Percentiles rank a stretch among this genome's conserved stretches.
Evolutionary conservation across 2,329 filamentous ascomycete genomes (phyloP).

Genomic region (Amylocarpus encephaloides): DNA sequence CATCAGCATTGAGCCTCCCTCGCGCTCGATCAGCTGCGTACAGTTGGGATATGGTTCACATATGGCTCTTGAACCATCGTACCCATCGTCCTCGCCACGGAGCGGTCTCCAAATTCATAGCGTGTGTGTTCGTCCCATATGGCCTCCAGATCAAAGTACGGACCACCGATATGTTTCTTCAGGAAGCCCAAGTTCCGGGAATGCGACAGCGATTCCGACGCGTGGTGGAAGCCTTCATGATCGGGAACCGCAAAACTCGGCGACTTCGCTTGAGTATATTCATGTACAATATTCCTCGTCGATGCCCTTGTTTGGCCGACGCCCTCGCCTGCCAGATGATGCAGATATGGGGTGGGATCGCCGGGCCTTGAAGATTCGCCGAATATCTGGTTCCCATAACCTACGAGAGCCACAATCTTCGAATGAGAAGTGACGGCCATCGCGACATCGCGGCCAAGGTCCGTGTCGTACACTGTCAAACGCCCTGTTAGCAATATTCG

Average conservation of each 20-base stretch:
- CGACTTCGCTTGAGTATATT: conserved; percentile 9
- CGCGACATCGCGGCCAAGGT: not conserved
- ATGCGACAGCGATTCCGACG: conserved; percentile 48
- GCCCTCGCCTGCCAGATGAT: conserved; percentile 5
- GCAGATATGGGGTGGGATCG: not conserved
- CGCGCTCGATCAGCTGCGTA: conserved; percentile 32
- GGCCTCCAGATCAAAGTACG: conserved; percentile 66
- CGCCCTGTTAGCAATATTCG: not conserved
- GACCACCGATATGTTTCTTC: conserved; percentile 56
- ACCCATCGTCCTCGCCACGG: conserved; percentile 68
- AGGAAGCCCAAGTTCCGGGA: conserved; percentile 60
- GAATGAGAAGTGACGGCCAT: not conserved
- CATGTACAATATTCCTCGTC: not conserved
- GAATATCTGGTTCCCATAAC: conserved; percentile 1
- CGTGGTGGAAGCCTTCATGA: conserved; percentile 13
- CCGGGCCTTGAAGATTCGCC: not conserved
- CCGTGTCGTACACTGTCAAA: not conserved
- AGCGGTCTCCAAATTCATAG: conserved; percentile 63
- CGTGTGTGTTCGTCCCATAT: conserved; percentile 76
- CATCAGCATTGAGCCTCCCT: not conserved
- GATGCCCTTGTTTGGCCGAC: not conserved
- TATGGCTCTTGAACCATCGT: conserved; percentile 77
- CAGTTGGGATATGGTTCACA: conserved; percentile 69
- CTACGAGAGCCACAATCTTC: conserved; percentile 2
- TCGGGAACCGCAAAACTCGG: conserved; percentile 12